phyloP scores from a whole-genome alignment of 192 early-diverging fungal genomes.

The Backusella psychrophila region DNA sequence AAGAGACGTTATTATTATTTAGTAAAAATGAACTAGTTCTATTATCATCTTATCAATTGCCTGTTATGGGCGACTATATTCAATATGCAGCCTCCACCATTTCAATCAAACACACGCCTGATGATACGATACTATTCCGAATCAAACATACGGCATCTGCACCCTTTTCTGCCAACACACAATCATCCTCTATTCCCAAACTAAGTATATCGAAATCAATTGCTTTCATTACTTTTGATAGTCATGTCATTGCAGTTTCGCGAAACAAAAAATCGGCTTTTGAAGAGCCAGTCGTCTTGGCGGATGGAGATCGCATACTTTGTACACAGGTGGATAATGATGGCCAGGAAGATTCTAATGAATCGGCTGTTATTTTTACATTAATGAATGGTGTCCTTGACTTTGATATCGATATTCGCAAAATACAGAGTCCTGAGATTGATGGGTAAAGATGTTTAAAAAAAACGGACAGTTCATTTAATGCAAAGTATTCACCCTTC shows the following conservation, averaged over 20 bases:
- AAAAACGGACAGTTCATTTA: not conserved
- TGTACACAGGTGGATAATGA: not conserved
- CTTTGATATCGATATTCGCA: not conserved
- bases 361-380: not conserved
- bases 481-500: too few species aligned
- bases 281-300: not conserved
- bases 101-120: not conserved
- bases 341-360: not conserved
- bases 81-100: not conserved
- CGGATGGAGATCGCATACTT: not conserved
- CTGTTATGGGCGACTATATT: not conserved
- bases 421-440: not conserved
- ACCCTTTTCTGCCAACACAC: not conserved
- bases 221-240: not conserved
- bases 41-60: not conserved
- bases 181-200: not conserved
- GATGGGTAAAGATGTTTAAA: not conserved
- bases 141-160: not conserved
- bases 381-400: not conserved
- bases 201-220: not conserved
- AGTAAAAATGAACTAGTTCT: not conserved
- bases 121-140: not conserved
- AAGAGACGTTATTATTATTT: not conserved
- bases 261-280: not conserved
- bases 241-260: not conserved